Evolutionary conservation across 345 rosid genomes (phyloP).

Genomic region (Kernera saxatilis): DNA sequence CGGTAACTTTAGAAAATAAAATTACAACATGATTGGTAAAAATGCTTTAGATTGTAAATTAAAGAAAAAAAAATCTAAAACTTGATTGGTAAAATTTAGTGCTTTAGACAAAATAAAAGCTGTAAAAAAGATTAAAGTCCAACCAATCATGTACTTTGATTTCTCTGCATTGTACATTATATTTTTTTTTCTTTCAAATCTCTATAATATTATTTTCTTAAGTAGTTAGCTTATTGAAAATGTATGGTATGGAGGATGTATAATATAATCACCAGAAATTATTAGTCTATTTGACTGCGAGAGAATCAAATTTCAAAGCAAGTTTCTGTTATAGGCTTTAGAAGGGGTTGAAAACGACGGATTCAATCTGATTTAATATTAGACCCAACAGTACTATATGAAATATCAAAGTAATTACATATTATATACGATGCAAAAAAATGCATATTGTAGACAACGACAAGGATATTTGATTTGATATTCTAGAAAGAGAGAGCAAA

Average conservation of each 20-base stretch:
- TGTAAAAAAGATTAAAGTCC: no score
- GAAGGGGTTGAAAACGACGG: slow-evolving; percentile 6
- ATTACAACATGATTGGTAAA: no score
- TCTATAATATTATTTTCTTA: background rate
- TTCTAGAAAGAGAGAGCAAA: background rate
- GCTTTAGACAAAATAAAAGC: no score
- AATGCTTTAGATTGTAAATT: no score
- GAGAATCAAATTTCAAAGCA: slow-evolving; percentile 8
- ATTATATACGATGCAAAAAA: background rate
- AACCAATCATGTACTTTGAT: no score
- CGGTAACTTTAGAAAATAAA: no score
- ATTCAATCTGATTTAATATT: background rate
- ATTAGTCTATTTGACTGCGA: no score
- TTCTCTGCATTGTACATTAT: background rate
- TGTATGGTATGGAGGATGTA: background rate
- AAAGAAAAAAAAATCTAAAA: no score
- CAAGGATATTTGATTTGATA: slow-evolving; percentile 1
- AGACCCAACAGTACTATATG: background rate
- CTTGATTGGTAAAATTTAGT: no score
- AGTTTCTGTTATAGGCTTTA: background rate
- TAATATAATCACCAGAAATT: no score
- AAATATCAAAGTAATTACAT: background rate
- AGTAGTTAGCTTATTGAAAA: background rate
- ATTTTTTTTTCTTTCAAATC: background rate
- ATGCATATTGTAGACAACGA: background rate